phyloP scores from a whole-genome alignment of 2,329 filamentous ascomycete genomes.

The Xylariaceae sp. region DNA sequence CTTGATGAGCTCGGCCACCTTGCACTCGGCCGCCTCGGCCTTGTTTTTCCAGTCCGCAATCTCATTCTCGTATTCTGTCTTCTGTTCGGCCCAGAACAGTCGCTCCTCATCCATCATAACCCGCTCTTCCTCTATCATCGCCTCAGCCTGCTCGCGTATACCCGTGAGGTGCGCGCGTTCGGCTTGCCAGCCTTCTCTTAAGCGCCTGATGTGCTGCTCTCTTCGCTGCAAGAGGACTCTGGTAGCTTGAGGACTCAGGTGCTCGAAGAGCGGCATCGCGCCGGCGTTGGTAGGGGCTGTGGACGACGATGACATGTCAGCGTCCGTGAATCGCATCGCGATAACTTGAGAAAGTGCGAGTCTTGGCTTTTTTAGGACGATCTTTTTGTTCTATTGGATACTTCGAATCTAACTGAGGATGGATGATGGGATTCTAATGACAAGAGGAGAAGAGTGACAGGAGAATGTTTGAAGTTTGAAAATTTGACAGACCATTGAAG shows the following conservation, averaged over 20 bases:
- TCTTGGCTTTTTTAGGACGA: conserved; percentile 25
- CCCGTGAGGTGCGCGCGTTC: conserved; percentile 51
- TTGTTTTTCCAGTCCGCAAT: conserved; percentile 39
- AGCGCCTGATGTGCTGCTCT: conserved; percentile 27
- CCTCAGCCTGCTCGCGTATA: conserved; percentile 48
- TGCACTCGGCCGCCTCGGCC: conserved; percentile 24
- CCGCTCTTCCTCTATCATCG: conserved; percentile 52
- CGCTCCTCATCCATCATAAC: conserved; percentile 49
- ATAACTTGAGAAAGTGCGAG: conserved; percentile 25
- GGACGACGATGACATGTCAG: conserved; percentile 24
- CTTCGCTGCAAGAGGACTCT: conserved; percentile 25
- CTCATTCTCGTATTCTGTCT: conserved; percentile 37
- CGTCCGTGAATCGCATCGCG: conserved; percentile 18
- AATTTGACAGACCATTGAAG: conserved; percentile 30
- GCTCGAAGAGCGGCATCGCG: conserved; percentile 21
- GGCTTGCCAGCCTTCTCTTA: conserved; percentile 47
- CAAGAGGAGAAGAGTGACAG: conserved; percentile 32
- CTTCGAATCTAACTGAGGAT: too few species aligned
- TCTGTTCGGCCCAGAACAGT: conserved; percentile 43
- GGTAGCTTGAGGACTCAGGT: conserved; percentile 20
- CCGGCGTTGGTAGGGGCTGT: conserved; percentile 15
- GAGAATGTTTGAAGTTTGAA: conserved; percentile 19
- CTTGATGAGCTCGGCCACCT: conserved; percentile 18
- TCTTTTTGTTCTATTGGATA: too few species aligned
- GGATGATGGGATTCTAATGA: too few species aligned